These are phyloP conservation scores for Hypoxylon sp. DNA, from an alignment of 2,329 filamentous ascomycete species.

Conservation along the genomic window DNA sequence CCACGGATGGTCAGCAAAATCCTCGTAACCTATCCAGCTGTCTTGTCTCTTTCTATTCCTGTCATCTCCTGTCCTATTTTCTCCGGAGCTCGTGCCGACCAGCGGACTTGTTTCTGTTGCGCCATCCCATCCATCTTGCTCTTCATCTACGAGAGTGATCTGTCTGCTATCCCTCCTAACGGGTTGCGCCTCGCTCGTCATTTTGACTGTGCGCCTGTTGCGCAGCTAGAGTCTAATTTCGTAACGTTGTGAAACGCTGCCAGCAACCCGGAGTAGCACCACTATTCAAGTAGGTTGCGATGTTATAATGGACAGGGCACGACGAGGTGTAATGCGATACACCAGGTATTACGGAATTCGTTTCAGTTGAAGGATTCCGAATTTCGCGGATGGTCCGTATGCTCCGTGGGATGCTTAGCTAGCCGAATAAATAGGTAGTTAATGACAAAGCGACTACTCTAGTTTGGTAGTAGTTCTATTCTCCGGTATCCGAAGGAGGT, in stretches of 20 bases:
- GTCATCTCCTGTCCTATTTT: constrained; percentile 41
- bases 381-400: constrained; percentile 9
- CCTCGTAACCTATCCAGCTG: constrained; percentile 66
- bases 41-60: constrained; percentile 44
- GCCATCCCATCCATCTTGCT: constrained; percentile 36
- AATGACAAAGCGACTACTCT: not conserved
- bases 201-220: constrained; percentile 25
- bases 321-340: constrained; percentile 2
- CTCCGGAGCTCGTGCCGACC: constrained; percentile 53
- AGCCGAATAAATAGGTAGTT: constrained; percentile 2
- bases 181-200: constrained; percentile 48
- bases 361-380: constrained; percentile 18
- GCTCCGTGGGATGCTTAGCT: not conserved
- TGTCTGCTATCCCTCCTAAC: constrained; percentile 36
- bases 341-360: not conserved
- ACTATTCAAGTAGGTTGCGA: not conserved
- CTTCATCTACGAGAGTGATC: constrained; percentile 50
- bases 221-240: not conserved
- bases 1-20: constrained; percentile 74
- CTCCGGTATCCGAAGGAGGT: constrained; percentile 16
- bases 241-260: not conserved
- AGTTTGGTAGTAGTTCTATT: not conserved
- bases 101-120: constrained; percentile 59
- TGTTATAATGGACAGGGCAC: constrained; percentile 9
- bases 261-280: not conserved